phyloP scores from a whole-genome alignment of 2,329 filamentous ascomycete genomes.

The Exophiala mesophila region DNA sequence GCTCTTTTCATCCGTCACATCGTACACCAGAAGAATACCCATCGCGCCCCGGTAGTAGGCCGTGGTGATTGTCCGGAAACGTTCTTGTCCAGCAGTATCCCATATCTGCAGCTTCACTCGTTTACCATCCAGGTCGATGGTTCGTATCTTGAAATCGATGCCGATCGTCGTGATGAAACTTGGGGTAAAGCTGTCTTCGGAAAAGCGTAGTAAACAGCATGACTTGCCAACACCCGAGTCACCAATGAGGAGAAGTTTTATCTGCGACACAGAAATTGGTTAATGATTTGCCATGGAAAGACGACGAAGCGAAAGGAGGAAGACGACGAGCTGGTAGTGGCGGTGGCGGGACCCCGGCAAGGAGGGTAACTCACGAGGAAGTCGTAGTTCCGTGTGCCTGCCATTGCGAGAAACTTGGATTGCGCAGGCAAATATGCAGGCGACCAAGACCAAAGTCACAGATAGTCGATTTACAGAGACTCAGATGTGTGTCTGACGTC shows the following conservation, averaged over 20 bases:
- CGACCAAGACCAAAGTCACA: too few species aligned
- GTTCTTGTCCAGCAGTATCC: constrained; percentile 97
- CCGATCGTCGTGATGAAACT: constrained; percentile 99
- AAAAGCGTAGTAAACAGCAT: constrained; percentile 93
- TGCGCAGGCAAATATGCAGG: too few species aligned
- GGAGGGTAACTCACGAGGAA: constrained; percentile 68
- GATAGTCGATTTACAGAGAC: too few species aligned
- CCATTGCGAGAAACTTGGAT: constrained; percentile 56
- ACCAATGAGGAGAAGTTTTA: constrained; percentile 94
- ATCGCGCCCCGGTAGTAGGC: constrained; percentile 98
- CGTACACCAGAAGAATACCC: constrained; percentile 96
- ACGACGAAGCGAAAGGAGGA: too few species aligned
- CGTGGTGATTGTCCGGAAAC: constrained; percentile 97
- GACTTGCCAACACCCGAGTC: constrained; percentile 97
- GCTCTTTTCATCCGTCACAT: constrained; percentile 92
- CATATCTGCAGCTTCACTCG: constrained; percentile 99
- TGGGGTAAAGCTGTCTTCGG: constrained; percentile 94
- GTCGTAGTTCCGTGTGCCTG: constrained; percentile 97
- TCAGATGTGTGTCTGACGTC: too few species aligned
- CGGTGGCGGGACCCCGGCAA: constrained; percentile 18
- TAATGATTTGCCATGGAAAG: too few species aligned
- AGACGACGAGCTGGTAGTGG: neutral
- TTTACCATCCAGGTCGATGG: constrained; percentile 98
- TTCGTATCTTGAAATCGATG: constrained; percentile 99
- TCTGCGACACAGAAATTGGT: constrained; percentile 52